phyloP scores from a whole-genome alignment of 176 grass and related monocot species.

The Triticum timopheevii region DNA sequence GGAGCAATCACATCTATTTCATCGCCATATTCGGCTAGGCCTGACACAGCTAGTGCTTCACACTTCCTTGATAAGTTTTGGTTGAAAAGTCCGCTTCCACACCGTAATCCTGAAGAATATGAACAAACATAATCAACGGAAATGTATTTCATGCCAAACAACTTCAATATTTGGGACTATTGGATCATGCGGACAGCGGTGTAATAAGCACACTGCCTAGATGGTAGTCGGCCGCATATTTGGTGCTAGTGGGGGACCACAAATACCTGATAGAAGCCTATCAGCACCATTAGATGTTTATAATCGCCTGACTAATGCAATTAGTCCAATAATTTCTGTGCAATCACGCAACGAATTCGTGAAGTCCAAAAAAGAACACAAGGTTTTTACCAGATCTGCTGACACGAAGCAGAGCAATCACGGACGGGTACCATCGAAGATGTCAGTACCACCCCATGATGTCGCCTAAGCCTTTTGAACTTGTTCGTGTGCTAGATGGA shows the following conservation, averaged over 20 bases:
- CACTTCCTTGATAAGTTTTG: slow-evolving; percentile 97
- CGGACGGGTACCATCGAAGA: not conserved
- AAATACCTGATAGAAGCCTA: not conserved
- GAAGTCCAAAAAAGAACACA: not conserved
- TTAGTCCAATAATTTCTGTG: not conserved
- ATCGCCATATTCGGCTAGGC: slow-evolving; percentile 79
- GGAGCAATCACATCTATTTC: slow-evolving; percentile 95
- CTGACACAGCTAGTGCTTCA: slow-evolving; percentile 88
- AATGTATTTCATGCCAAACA: slow-evolving; percentile 22
- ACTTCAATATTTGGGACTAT: not conserved
- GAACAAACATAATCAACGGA: slow-evolving; percentile 14
- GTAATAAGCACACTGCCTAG: not conserved
- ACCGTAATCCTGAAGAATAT: slow-evolving; percentile 58
- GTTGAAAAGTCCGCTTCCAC: slow-evolving; percentile 58
- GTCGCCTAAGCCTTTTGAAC: not conserved
- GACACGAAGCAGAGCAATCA: not conserved
- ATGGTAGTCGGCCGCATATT: not conserved
- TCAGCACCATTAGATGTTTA: not conserved
- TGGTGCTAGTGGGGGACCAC: not conserved
- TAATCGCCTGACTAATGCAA: not conserved
- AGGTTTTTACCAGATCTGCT: not conserved
- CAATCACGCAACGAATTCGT: not conserved
- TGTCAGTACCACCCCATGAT: not conserved
- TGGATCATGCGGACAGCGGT: not conserved
- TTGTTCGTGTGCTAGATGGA: not conserved